These are phyloP conservation scores for Globisporangium apiculatum DNA, from an alignment of 352 stramenopile genomes.

Conservation along the genomic window DNA sequence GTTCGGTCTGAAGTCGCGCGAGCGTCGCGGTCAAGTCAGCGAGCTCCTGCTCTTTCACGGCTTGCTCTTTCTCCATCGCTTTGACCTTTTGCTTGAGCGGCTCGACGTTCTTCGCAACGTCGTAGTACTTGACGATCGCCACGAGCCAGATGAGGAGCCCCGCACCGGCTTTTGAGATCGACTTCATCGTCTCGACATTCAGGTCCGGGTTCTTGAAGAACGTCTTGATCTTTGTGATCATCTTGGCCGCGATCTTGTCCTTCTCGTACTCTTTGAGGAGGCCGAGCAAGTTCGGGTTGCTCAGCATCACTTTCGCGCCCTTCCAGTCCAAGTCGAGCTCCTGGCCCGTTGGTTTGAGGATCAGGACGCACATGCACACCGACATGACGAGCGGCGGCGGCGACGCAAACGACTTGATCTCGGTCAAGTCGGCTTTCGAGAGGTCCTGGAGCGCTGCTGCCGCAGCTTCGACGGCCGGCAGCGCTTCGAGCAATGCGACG, in stretches of 20 bases:
- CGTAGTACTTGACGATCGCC: slow-evolving; percentile 94
- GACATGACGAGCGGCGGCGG: slow-evolving; percentile 91
- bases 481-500: slow-evolving; percentile 87
- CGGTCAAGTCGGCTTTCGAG: slow-evolving; percentile 92
- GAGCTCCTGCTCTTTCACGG: slow-evolving; percentile 86
- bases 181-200: slow-evolving; percentile 94
- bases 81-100: slow-evolving; percentile 90
- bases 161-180: slow-evolving; percentile 86
- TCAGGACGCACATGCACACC: slow-evolving; percentile 90
- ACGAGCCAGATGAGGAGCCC: slow-evolving; percentile 92
- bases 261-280: slow-evolving; percentile 95
- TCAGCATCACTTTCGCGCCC: slow-evolving; percentile 93
- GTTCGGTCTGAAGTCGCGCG: slow-evolving; percentile 72
- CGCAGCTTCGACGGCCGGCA: slow-evolving; percentile 92
- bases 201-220: slow-evolving; percentile 92
- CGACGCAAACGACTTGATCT: slow-evolving; percentile 94
- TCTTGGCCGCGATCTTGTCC: slow-evolving; percentile 93
- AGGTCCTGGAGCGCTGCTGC: slow-evolving; percentile 90
- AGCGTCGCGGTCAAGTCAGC: slow-evolving; percentile 83
- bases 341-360: slow-evolving; percentile 89
- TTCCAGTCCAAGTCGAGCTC: slow-evolving; percentile 91
- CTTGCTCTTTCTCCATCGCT: slow-evolving; percentile 91
- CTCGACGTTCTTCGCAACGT: slow-evolving; percentile 93
- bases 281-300: slow-evolving; percentile 87
- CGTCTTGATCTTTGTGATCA: slow-evolving; percentile 93